Evolutionary conservation across 1,139 yeast genomes (phyloP), one percentile per base, ranked within the genome.

Genomic region (Candida dubliniensis): DNA sequence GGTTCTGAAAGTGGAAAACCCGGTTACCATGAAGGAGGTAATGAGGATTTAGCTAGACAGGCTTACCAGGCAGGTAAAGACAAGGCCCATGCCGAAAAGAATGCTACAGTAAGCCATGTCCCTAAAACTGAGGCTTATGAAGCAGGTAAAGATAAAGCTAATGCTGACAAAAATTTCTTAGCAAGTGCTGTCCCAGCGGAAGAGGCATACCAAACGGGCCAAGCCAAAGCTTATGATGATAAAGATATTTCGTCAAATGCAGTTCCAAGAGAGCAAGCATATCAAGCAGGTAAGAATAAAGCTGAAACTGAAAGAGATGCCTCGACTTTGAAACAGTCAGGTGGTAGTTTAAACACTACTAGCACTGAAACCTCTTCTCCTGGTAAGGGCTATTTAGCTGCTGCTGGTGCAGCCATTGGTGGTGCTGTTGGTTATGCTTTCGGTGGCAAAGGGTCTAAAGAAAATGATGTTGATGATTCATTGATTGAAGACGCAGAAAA

Each of bases 401-500:
- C 47, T 13, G 48, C 51, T 24, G 50, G 47, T 23, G 49, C 52
- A 30, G 50, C 48, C 9, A 34, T 40, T 38, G 51, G 52, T 31
- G 53, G 41, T 15, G 44, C 39, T 24, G 31, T 36, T 32, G 35
- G 40, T 23, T 29, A 50, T 24, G 48, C 49, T 6, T 47, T 53
- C 26, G 47, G 51, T 6, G 51, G 53, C 24, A 42, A 46, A 18
- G 51, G 50, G 3, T 46, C 34, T 9, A 34, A 31, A 38, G 29
- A 34, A 9, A 15, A 14, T 41, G 38, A 29, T 30, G 44, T 38
- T 13, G 44, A 42, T 6, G 59, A 58, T 15, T 56, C 63, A 3
- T 54, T 64, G 46, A 54, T 62, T 35, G 53, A 47, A 30, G 55
- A 57, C 8, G 66, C 66, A 2, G 32, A 30, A 11, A 10, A 40